Base-by-base conservation (phyloP, 345 rosid genomes). In the Triadica sebifera region DNA sequence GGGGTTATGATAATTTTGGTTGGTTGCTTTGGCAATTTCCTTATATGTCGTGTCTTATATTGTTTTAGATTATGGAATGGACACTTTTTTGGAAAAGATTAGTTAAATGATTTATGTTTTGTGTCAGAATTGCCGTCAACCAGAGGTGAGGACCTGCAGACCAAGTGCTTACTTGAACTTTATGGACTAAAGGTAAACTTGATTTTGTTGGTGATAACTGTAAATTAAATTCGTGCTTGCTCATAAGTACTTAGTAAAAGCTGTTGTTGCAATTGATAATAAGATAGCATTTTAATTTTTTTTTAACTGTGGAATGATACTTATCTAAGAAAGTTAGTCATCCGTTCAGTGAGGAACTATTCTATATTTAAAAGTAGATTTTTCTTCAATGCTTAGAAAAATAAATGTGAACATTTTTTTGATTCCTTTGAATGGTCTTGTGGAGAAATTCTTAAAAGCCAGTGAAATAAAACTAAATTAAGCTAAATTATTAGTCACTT, bases 141-240 rank as follows among this genome's bases (percentile, higher is more conserved):
- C 75, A 85, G 92, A 87, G 97, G 99, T 61, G 96, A 93, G 69
- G 98, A 95, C 65, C 81, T 95, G 84, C 98, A 93, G 89, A 80
- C 88, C 50, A 95, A 90, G 85, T 91, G 99, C 80, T 84, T 95
- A 74, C 92, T 93, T 67, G 98, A 93, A 84, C 91, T 95, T 77
- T 91, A 93, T 72, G 98, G 97, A 75, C 81, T 95, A 61, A 91
- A 95, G 94, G 98, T 95, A 83, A 85, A 69, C 13, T 61, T 25
- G 46, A 72, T 16, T 11, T 60, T 41, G 41, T 24, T 49, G 37
- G 41, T 29, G 64, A 0, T 41, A 53, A 63, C 15, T 13, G 29
- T 55, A 13, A 6, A 1, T 22, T 12, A 37, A 63, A 65, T 70
- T 69, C 17, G 12, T 47, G 51, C 29, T n/a, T 67, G 57, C 59